Evolutionary conservation across 1,284 basidiomycete genomes (phyloP), one percentile per base, ranked within the genome.

Genomic region (Trichosporon ovoides): DNA sequence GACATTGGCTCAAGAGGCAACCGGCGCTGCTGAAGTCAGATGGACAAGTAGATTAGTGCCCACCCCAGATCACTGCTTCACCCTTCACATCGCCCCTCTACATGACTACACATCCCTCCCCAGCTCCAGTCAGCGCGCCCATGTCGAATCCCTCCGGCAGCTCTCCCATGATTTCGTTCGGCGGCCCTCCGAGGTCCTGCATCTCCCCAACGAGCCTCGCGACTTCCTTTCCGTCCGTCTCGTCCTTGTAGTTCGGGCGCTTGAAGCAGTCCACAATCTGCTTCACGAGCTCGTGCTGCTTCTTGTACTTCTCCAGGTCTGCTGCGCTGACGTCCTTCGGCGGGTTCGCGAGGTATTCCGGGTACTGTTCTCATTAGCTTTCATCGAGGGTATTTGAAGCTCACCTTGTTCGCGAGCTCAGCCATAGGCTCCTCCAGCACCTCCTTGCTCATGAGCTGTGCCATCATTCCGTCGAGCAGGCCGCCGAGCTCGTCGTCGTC

Each of bases 391-490:
- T 4, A 5, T 31, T 24, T 3, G 5, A 3, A 18, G 66, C 76
- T 55, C 66, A 89, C 93, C 79, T 93, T 92, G 16, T 88, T 85
- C 16, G 85, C 81, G 33, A 98, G 79, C 72, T 98, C 95, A 66
- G 88, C 88, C 68, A 98, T 77, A 0, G 95, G 94, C 65, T 96
- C 93, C 69, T 97, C 91, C 18, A 96, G 78, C 11, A 98, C 83
- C 2, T 98, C 92, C 72, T 92, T 93, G 74, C 85, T 87, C 90
- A 98, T 92, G 49, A 98, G 81, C 72, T 93, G 87, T 14, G 84
- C 83, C 93, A 95, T 92, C 88, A 98, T 91, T 38, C 81, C 84
- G 74, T 98, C 91, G 20, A 98, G 80, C 65, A 96, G 81, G 11
- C 83, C 85, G 52, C 86, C 84, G 7, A 94, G 76, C 55, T 87